These are phyloP conservation scores for Stenocarpella maydis DNA, from an alignment of 2,329 filamentous ascomycete genomes.

Conservation along the genomic window DNA sequence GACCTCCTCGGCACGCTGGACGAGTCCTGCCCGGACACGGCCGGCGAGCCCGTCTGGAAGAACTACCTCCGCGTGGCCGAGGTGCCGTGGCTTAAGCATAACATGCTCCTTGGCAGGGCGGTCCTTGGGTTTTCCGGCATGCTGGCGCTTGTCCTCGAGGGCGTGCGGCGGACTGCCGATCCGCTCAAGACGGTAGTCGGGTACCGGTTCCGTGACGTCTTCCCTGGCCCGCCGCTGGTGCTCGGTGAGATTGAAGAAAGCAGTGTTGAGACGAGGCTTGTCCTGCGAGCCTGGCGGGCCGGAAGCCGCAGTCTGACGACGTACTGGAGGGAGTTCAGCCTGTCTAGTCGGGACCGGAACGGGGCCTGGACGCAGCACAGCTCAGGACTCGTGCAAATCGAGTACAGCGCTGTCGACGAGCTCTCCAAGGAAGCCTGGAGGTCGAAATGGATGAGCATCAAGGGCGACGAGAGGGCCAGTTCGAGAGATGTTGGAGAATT, in stretches of 20 bases:
- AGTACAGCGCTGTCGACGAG: slow-evolving; percentile 1
- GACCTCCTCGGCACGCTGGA: slow-evolving; percentile 30
- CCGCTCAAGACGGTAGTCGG: slow-evolving; percentile 9
- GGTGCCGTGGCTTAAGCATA: slow-evolving; percentile 47
- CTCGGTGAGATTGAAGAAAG: slow-evolving; percentile 10
- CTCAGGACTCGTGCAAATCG: slow-evolving; percentile 9
- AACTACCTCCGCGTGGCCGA: slow-evolving; percentile 22
- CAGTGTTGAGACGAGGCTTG: slow-evolving; percentile 23
- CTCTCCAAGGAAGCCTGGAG: background rate
- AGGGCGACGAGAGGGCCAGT: background rate
- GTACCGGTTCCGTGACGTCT: slow-evolving; percentile 27
- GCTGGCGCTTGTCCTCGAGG: slow-evolving; percentile 18
- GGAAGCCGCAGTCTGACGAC: slow-evolving; percentile 18
- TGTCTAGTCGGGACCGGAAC: background rate
- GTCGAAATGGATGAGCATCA: background rate
- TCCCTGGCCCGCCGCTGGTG: slow-evolving; percentile 12
- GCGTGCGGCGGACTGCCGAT: slow-evolving; percentile 10
- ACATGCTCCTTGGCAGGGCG: slow-evolving; percentile 35
- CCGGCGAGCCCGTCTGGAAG: slow-evolving; percentile 37
- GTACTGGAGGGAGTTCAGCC: slow-evolving; percentile 23
- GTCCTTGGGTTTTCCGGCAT: slow-evolving; percentile 16
- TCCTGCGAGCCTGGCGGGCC: slow-evolving; percentile 1
- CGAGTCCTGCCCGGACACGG: slow-evolving; percentile 10
- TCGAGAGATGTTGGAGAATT: background rate
- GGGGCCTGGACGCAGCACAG: slow-evolving; percentile 15